Percentiles rank a stretch among this genome's conserved stretches.
Evolutionary conservation across 306 rosid species (phyloP).

Genomic region (Ormosia emarginata): DNA sequence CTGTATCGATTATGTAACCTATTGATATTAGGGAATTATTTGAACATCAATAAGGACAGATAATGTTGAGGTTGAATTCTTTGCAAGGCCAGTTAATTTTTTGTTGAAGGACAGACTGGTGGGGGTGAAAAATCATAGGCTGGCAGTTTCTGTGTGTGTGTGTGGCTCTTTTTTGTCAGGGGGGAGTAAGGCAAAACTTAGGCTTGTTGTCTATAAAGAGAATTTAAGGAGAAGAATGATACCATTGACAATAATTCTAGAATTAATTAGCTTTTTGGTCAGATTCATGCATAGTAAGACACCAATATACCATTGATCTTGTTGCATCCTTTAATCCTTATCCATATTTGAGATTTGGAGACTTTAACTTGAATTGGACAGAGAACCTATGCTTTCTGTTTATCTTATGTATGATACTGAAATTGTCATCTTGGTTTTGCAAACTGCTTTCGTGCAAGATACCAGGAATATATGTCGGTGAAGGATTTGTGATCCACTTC

Average conservation of each 20-base stretch:
- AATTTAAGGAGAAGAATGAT: background rate
- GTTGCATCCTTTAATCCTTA: background rate
- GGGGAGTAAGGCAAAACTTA: background rate
- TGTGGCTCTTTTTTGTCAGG: background rate
- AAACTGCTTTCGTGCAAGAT: constrained; percentile 3
- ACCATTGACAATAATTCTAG: background rate
- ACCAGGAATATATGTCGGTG: constrained; percentile 72
- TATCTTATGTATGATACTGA: constrained; percentile 11
- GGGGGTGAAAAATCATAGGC: background rate
- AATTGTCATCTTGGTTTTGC: constrained; percentile 10
- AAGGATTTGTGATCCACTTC: constrained; percentile 74
- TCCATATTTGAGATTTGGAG: background rate
- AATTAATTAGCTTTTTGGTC: background rate
- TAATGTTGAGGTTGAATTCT: background rate
- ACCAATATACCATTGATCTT: background rate
- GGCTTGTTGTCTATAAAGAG: background rate
- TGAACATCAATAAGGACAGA: background rate
- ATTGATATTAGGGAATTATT: background rate
- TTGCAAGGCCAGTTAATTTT: background rate
- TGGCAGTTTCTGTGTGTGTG: background rate
- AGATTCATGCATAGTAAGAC: background rate
- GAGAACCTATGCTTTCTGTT: background rate
- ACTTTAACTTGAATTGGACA: background rate
- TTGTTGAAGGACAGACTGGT: background rate
- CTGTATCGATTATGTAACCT: background rate